Evolutionary conservation across 345 rosid genomes (phyloP).

Genomic region (Camelina hispida): DNA sequence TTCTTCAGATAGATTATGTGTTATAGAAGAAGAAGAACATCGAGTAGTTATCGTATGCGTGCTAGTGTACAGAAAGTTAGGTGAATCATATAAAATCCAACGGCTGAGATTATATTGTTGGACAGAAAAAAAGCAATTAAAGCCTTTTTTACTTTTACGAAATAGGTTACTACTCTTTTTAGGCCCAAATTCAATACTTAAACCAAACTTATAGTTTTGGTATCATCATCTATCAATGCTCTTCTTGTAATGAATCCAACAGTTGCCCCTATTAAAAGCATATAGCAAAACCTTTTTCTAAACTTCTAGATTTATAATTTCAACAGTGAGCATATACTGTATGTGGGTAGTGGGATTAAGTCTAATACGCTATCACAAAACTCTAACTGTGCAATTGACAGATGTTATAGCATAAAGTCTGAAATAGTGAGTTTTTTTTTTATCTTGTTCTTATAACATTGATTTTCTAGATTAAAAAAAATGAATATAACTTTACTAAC

Average conservation of each 20-base stretch:
- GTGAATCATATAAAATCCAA: background rate
- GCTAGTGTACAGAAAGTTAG: background rate
- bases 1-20: conserved; percentile 29
- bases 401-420: too few relatives aligned
- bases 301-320: background rate
- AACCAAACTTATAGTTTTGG: conserved; percentile 35
- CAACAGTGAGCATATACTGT: too few relatives aligned
- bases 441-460: too few relatives aligned
- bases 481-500: too few relatives aligned
- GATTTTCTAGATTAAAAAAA: too few relatives aligned
- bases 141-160: conserved; percentile 18
- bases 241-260: background rate
- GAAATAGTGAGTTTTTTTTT: too few relatives aligned
- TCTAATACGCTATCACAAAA: too few relatives aligned
- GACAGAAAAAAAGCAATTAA: conserved; percentile 12
- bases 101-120: conserved; percentile 14
- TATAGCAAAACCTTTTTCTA: background rate
- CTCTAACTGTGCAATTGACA: too few relatives aligned
- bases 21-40: conserved; percentile 14
- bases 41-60: background rate
- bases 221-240: conserved; percentile 20
- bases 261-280: background rate
- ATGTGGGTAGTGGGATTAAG: too few relatives aligned
- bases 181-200: conserved; percentile 31
- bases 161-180: background rate